Conservation (phyloP, 2,329 filamentous ascomycete genomes). For the Ophiostoma sp. region DNA sequence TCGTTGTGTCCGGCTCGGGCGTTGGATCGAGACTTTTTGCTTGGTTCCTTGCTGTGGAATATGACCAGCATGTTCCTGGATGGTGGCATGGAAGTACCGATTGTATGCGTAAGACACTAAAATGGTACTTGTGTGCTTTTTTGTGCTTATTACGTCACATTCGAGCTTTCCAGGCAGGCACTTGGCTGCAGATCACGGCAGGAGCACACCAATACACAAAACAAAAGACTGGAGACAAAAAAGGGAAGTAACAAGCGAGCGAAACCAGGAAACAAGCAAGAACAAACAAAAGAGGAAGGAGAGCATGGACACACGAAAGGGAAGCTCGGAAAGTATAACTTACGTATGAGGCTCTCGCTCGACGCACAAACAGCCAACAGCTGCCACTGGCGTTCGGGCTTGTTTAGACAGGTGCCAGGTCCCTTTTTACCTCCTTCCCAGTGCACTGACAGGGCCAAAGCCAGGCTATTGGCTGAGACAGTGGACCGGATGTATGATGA, state of each 20-base stretch:
- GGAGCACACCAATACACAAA: neutral
- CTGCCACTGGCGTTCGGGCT: neutral
- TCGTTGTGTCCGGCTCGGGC: neutral
- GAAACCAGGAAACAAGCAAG: neutral
- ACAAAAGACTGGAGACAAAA: neutral
- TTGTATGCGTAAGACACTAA: neutral
- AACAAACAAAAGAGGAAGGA: neutral
- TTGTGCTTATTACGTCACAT: conserved; percentile 18
- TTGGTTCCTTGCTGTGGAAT: neutral
- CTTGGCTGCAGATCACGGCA: conserved; percentile 16
- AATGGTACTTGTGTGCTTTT: neutral
- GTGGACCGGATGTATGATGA: neutral
- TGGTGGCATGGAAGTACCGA: neutral
- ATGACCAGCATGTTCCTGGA: neutral
- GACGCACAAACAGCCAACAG: neutral
- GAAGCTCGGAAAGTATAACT: neutral
- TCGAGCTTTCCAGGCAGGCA: conserved; percentile 4
- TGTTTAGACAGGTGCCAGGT: neutral
- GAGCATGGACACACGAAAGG: neutral
- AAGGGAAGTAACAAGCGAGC: neutral
- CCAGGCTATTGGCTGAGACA: neutral
- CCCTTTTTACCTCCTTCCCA: neutral
- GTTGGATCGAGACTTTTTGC: neutral
- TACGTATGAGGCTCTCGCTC: neutral
- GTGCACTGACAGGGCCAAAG: neutral